A percentile compares a stretch with the other conserved stretches of the same genome.
Evolutionary conservation across 139 green algal species (phyloP).

Genomic region (Zygnema cylindricum): DNA sequence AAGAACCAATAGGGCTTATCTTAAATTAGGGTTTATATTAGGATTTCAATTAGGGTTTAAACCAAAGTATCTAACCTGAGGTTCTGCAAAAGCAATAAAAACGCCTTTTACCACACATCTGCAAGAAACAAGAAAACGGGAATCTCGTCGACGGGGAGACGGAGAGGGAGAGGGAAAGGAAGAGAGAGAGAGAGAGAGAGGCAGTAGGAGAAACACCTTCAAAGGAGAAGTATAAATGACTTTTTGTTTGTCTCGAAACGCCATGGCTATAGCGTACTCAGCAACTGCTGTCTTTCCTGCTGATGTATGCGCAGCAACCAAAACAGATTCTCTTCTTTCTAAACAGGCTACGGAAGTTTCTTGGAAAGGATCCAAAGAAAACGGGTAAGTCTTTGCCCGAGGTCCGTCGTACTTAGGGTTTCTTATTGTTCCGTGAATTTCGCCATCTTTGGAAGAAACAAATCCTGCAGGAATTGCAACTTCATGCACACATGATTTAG

Average conservation of each 20-base stretch:
- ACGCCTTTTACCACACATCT: too few relatives aligned
- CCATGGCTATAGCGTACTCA: slow-evolving; percentile 87
- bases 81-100: too few relatives aligned
- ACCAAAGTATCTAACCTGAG: too few relatives aligned
- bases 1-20: too few relatives aligned
- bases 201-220: too few relatives aligned
- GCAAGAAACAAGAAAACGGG: too few relatives aligned
- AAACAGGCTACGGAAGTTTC: slow-evolving; percentile 75
- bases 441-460: background rate
- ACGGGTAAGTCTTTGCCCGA: slow-evolving; percentile 69
- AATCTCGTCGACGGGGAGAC: too few relatives aligned
- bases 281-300: slow-evolving; percentile 84
- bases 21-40: too few relatives aligned
- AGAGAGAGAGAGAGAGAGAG: too few relatives aligned
- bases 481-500: slow-evolving; percentile 65
- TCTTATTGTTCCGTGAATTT: slow-evolving; percentile 37
- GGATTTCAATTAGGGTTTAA: too few relatives aligned
- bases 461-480: slow-evolving; percentile 53
- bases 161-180: too few relatives aligned
- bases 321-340: slow-evolving; percentile 69
- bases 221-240: slow-evolving; percentile 96
- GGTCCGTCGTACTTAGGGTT: slow-evolving; percentile 33
- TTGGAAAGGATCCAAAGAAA: slow-evolving; percentile 85
- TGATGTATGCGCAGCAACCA: slow-evolving; percentile 80
- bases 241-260: slow-evolving; percentile 75